Evolutionary conservation across 2,329 filamentous ascomycete species (phyloP).

Genomic region (Microdochium trichocladiopsis): DNA sequence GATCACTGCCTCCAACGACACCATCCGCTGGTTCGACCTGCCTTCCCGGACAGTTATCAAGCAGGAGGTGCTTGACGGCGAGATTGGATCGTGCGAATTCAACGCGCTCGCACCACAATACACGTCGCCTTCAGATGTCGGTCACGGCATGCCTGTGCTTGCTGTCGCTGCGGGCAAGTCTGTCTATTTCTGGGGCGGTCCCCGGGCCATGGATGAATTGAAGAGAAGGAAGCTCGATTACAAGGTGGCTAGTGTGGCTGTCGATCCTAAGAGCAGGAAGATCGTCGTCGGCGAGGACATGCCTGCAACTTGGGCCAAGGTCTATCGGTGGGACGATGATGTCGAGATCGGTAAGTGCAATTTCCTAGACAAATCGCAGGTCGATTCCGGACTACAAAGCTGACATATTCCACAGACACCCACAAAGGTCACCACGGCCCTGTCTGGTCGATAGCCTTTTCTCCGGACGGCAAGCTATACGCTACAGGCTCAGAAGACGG

Average conservation of each 20-base stretch:
- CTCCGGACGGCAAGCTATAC: conserved; percentile 91
- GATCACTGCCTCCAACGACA: conserved; percentile 87
- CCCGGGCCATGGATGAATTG: conserved; percentile 60
- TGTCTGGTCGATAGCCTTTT: conserved; percentile 93
- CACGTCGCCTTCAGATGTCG: conserved; percentile 54
- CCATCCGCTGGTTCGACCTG: conserved; percentile 90
- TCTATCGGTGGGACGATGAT: conserved; percentile 82
- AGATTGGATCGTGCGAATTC: conserved; percentile 89
- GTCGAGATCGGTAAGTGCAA: conserved; percentile 67
- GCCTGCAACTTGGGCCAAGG: conserved; percentile 94
- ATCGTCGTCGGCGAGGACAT: conserved; percentile 81
- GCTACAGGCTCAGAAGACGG: conserved; percentile 96
- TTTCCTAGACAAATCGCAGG: too few relatives aligned
- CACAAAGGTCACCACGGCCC: conserved; percentile 97
- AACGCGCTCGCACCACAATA: conserved; percentile 57
- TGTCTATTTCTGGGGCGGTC: conserved; percentile 84
- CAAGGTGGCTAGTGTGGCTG: conserved; percentile 82
- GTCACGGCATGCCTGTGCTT: conserved; percentile 64
- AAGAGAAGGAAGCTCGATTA: conserved; percentile 77
- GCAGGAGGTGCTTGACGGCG: conserved; percentile 71
- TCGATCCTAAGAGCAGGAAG: conserved; percentile 74
- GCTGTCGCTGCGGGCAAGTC: conserved; percentile 92
- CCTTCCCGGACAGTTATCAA: conserved; percentile 68
- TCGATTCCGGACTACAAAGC: too few relatives aligned
- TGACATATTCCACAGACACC: conserved; percentile 51